Evolutionary conservation across 192 early-diverging fungal genomes (phyloP), one percentile per base, ranked within the genome.

Genomic region (Chytriomyces hyalinus): DNA sequence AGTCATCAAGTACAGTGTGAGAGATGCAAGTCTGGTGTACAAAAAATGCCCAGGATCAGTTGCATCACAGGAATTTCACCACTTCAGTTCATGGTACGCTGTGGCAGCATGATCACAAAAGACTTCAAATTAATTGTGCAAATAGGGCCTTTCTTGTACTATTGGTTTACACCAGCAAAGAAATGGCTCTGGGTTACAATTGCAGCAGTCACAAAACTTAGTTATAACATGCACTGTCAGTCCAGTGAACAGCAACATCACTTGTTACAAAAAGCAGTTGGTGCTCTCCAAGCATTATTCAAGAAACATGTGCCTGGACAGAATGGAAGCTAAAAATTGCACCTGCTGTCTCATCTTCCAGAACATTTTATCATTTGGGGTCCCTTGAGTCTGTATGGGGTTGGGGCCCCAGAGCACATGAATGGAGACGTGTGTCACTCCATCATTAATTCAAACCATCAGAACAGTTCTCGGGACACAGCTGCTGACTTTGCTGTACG

Each of bases 341-440:
- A 70, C 26, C 26, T 70, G 5, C 49, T 70, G 6, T 49, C 49
- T 8, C 68, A 70, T 51, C 22, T 53, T 20, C 6, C 11, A 17
- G 11, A 70, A 6, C 22, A 70, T 11, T 70, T 70, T 53, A 6
- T n/a, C 24, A 10, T 51, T 53, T 53, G 68, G 49, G 68, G 68
- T 51, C 68, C 68, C 49, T 26, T 70, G 49, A 20, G n/a, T 6
- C 11, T 51, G 22, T 70, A 51, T 51, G 10, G n/a, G 17, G 68
- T 70, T 53, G 48, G 51, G 28, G 36, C 53, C 1, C 68, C 68
- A 20, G 51, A 70, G 44, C 68, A 70, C 48, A 70, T 51, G 49
- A 70, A 70, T 70, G 68, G 68, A 53, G 68, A 70, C 28, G 68
- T 70, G 6, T 49, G 51, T 7, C 48, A 70, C 13, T 15, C 13